These are phyloP conservation scores for Aspergillus calidoustus DNA, from an alignment of 2,329 filamentous ascomycete species.

Conservation along the genomic window DNA sequence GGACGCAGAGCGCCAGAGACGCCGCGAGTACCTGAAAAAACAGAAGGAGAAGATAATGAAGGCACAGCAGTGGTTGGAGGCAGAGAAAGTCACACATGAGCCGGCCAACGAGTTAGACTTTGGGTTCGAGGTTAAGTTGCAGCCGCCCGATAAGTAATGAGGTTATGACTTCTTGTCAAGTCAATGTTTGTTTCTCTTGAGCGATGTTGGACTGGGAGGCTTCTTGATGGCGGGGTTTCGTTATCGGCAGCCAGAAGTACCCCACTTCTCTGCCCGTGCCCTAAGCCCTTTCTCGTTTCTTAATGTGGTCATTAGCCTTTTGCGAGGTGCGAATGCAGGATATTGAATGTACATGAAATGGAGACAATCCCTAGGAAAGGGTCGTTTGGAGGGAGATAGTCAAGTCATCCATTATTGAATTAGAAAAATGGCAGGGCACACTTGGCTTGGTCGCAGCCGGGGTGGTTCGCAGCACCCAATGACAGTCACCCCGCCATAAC, in stretches of 20 bases:
- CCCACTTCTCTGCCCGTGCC: conserved; percentile 40
- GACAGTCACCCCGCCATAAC: conserved; percentile 27
- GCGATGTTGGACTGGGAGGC: not conserved
- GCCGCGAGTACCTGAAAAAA: conserved; percentile 34
- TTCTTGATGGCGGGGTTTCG: conserved; percentile 27
- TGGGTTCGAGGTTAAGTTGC: conserved; percentile 17
- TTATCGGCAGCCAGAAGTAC: conserved; percentile 17
- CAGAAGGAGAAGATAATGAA: conserved; percentile 40
- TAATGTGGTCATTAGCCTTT: not conserved
- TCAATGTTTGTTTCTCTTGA: not conserved
- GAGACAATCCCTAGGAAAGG: not conserved
- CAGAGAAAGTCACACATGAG: conserved; percentile 23
- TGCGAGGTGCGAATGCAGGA: not conserved
- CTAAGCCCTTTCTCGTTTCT: conserved; percentile 34
- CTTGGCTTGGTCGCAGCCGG: not conserved
- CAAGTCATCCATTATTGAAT: not conserved
- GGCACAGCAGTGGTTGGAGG: conserved; percentile 39
- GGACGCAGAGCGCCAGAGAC: conserved; percentile 39
- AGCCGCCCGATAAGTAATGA: conserved; percentile 18
- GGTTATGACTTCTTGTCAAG: not conserved
- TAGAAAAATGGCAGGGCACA: conserved; percentile 1
- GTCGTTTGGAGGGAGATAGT: not conserved
- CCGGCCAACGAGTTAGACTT: conserved; percentile 10
- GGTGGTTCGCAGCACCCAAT: conserved; percentile 31
- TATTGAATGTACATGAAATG: not conserved